Evolutionary conservation across 2,329 filamentous ascomycete species (phyloP), one percentile per base, ranked within the genome.

Genomic region (Phialophora verrucosa): DNA sequence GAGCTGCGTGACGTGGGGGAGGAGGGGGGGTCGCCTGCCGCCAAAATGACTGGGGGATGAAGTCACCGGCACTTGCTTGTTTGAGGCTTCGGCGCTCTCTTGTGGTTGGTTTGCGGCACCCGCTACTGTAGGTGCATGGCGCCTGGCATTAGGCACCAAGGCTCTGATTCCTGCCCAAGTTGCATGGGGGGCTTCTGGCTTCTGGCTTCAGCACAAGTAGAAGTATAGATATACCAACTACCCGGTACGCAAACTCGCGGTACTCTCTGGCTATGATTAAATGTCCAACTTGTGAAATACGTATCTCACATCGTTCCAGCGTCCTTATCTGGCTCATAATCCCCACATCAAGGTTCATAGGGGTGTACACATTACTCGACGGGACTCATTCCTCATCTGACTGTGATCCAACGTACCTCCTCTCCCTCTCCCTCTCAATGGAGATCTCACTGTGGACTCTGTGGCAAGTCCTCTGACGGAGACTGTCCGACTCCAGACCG

Each of bases 401-500:
- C 17, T 12, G 5, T n/a, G 8, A 51, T 25, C 49, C 49, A 51
- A 17, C 23, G 10, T 14, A 23, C 49, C 23, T 51, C 49, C 49
- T 27, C 49, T 23, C 32, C 31, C 31, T 32, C 31, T 32, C 10
- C 2, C 31, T 11, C 32, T 11, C 32, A 3, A 35, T 35, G 32
- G 32, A 35, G 10, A 35, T 11, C 49, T 12, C 49, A 29, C 20
- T 27, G 49, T 23, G 20, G 23, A 29, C 49, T 51, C 49, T 27
- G 27, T 20, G 17, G 44, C 49, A 11, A 12, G 20, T 55, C 53
- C 29, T 29, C 53, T 14, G 51, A 31, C 59, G 32, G 12, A n/a
- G 20, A 6, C 20, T 62, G 53, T 23, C 38, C 47, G 20, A 20
- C 32, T 35, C 62, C 35, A 23, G 62, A 11, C 8, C 32, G 51